Evolutionary conservation across 164 flowering plant species (phyloP).

Genomic region (Chimonanthus praecox): DNA sequence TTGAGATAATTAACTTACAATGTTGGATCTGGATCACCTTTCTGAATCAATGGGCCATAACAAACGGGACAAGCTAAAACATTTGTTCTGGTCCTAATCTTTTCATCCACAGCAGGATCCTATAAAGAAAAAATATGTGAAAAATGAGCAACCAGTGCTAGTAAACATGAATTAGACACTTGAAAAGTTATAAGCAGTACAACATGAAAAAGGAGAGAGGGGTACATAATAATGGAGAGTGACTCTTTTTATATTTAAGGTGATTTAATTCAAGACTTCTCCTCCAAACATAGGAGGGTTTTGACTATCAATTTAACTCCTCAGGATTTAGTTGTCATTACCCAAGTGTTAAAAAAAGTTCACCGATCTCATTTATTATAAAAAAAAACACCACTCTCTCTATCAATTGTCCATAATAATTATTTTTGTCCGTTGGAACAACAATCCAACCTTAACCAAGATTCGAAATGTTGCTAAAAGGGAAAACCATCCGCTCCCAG

Average conservation of each 20-base stretch:
- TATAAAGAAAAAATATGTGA: slow-evolving; percentile 11
- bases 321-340: background rate
- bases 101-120: slow-evolving; percentile 36
- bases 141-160: background rate
- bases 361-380: no score
- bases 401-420: no score
- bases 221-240: background rate
- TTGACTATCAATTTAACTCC: background rate
- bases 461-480: no score
- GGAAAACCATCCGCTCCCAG: no score
- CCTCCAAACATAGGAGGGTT: no score
- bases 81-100: slow-evolving; percentile 19
- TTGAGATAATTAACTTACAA: slow-evolving; percentile 40
- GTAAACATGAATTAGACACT: background rate
- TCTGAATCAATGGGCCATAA: slow-evolving; percentile 35
- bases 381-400: no score
- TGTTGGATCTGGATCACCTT: slow-evolving; percentile 27
- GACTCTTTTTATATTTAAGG: no score
- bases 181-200: background rate
- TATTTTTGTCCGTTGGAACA: no score
- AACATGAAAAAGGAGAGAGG: background rate
- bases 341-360: no score
- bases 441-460: no score
- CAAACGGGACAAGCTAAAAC: slow-evolving; percentile 81
- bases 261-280: no score